These are phyloP conservation scores for Fusarium sp. DNA, from an alignment of 2,329 filamentous ascomycete genomes.

Conservation along the genomic window DNA sequence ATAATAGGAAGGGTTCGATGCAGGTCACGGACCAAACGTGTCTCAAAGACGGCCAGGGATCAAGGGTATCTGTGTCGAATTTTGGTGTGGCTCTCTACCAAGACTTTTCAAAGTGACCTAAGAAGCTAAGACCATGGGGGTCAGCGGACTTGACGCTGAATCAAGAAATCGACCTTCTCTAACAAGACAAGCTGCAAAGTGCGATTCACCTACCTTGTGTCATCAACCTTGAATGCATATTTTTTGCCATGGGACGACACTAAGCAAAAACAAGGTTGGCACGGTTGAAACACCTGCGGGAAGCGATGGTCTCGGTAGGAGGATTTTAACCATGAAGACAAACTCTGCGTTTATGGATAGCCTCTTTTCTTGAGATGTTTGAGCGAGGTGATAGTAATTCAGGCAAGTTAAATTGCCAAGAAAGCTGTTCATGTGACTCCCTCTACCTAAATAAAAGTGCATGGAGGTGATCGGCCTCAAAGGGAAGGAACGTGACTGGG, in stretches of 20 bases:
- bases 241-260: slow-evolving; percentile 9
- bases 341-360: slow-evolving; percentile 16
- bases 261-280: slow-evolving; percentile 14
- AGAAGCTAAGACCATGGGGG: background rate
- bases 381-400: slow-evolving; percentile 3
- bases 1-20: slow-evolving; percentile 35
- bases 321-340: slow-evolving; percentile 1
- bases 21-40: slow-evolving; percentile 42
- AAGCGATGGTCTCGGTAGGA: slow-evolving; percentile 15
- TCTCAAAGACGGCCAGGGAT: slow-evolving; percentile 43
- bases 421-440: slow-evolving; percentile 1
- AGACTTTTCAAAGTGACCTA: slow-evolving; percentile 9
- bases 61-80: slow-evolving; percentile 41
- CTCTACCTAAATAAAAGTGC: background rate
- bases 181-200: slow-evolving; percentile 28
- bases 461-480: background rate
- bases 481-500: slow-evolving; percentile 13
- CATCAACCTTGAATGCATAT: slow-evolving; percentile 13
- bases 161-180: slow-evolving; percentile 34
- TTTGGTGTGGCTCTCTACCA: slow-evolving; percentile 46
- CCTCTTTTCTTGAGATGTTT: slow-evolving; percentile 20
- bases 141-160: slow-evolving; percentile 26
- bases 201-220: slow-evolving; percentile 17
- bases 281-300: slow-evolving; percentile 34
- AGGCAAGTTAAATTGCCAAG: background rate